Evolutionary conservation across 1,284 basidiomycete genomes (phyloP).

Genomic region (Schizopora paradoxa): DNA sequence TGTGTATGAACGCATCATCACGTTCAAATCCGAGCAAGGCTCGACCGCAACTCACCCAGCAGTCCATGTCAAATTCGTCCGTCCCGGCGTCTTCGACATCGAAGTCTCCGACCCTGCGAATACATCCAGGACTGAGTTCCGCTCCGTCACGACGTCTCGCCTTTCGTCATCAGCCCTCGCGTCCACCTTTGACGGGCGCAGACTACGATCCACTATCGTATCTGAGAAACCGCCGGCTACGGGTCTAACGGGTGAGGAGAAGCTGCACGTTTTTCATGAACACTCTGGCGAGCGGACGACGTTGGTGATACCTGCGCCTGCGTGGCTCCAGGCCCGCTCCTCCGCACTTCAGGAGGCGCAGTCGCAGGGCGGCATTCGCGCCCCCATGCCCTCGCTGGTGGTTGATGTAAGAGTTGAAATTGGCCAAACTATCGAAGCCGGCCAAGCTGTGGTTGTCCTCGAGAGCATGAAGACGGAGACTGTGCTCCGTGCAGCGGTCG

Average conservation of each 20-base stretch:
- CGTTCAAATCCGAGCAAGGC: slow-evolving; percentile 48
- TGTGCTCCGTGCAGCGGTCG: slow-evolving; percentile 64
- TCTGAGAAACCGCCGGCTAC: slow-evolving; percentile 59
- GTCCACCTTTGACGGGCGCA: slow-evolving; percentile 44
- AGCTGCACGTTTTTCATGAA: slow-evolving; percentile 62
- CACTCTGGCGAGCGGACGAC: slow-evolving; percentile 49
- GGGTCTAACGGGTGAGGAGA: slow-evolving; percentile 49
- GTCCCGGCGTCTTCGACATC: slow-evolving; percentile 48
- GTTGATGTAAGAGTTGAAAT: slow-evolving; percentile 78
- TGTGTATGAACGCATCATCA: slow-evolving; percentile 52
- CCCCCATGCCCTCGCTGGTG: slow-evolving; percentile 87
- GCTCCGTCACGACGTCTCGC: slow-evolving; percentile 50
- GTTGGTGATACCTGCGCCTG: slow-evolving; percentile 55
- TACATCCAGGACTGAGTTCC: slow-evolving; percentile 35
- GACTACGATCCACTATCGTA: slow-evolving; percentile 59
- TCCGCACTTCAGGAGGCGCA: slow-evolving; percentile 47
- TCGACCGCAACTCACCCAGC: slow-evolving; percentile 25
- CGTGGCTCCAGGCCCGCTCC: slow-evolving; percentile 58
- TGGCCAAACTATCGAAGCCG: slow-evolving; percentile 76
- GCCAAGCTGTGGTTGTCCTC: slow-evolving; percentile 76
- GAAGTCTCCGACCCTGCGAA: slow-evolving; percentile 37
- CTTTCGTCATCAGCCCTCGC: slow-evolving; percentile 44
- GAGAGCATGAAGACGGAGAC: slow-evolving; percentile 98
- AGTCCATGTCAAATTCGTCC: slow-evolving; percentile 42
- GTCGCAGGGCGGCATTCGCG: slow-evolving; percentile 34